These are phyloP conservation scores for Boletus sensibilis DNA, from an alignment of 768 basidiomycete genomes.

Conservation along the genomic window DNA sequence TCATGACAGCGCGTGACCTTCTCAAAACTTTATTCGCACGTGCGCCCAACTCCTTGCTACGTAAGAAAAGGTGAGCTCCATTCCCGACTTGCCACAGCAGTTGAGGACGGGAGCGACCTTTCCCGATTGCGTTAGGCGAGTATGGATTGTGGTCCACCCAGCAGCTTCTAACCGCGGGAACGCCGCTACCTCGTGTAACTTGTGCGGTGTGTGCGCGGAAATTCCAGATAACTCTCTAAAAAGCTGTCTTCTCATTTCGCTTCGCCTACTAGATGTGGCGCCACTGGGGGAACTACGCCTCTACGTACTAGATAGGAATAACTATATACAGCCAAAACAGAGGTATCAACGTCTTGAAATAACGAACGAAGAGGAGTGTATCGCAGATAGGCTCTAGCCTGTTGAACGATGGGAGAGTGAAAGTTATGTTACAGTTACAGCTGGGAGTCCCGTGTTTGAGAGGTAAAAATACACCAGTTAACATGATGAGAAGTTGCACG, in stretches of 20 bases:
- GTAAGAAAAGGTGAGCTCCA: neutral
- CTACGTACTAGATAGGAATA: conserved; percentile 31
- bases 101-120: conserved; percentile 6
- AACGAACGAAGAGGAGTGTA: conserved; percentile 16
- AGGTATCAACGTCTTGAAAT: conserved; percentile 8
- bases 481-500: conserved; percentile 8
- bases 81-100: neutral
- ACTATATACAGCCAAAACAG: conserved; percentile 29
- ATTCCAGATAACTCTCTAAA: neutral
- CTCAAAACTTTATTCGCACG: conserved; percentile 7
- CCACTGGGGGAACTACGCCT: neutral
- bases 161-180: neutral
- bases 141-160: neutral
- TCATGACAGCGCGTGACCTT: neutral
- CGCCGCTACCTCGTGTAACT: conserved; percentile 7
- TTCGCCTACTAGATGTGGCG: conserved; percentile 9
- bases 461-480: conserved; percentile 30
- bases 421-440: conserved; percentile 27
- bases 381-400: conserved; percentile 7
- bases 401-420: neutral
- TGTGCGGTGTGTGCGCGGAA: conserved; percentile 6
- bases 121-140: neutral
- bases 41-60: neutral
- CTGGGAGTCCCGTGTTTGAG: conserved; percentile 14
- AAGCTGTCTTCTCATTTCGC: conserved; percentile 14